Conservation (phyloP, 495 filamentous ascomycete species). For the Thermothielavioides terrestris region DNA sequence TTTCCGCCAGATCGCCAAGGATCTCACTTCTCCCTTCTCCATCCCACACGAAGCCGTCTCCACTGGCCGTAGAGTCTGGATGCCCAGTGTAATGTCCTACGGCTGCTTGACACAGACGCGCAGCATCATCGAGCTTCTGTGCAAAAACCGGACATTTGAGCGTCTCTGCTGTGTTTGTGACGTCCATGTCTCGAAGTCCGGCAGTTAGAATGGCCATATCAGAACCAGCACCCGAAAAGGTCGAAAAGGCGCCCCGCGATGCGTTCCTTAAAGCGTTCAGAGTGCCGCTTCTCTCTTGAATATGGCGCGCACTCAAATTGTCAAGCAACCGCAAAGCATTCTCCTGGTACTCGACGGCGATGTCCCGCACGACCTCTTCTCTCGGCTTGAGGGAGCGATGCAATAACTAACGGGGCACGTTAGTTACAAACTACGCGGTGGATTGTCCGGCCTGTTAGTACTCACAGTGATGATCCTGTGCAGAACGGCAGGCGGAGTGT, state of each 20-base stretch:
- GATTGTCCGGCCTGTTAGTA: no score
- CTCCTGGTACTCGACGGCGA: slow-evolving; percentile 14
- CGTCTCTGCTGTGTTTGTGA: neutral
- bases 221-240: slow-evolving; percentile 2
- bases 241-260: neutral
- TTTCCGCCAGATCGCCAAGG: neutral
- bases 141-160: neutral
- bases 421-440: no score
- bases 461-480: slow-evolving; percentile 13
- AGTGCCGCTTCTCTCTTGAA: neutral
- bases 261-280: neutral
- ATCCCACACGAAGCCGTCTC: neutral
- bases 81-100: neutral
- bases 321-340: slow-evolving; percentile 12
- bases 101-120: neutral
- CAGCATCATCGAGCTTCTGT: neutral
- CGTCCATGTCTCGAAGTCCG: slow-evolving; percentile 2
- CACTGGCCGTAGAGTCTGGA: neutral
- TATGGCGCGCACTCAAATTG: slow-evolving; percentile 11
- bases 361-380: slow-evolving; percentile 13
- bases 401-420: slow-evolving; percentile 2
- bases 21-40: neutral
- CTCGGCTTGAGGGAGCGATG: slow-evolving; percentile 19
- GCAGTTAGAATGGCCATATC: slow-evolving; percentile 3
- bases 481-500: slow-evolving; percentile 7